These are phyloP conservation scores for Wallacemonas collosoma DNA, from an alignment of 208 protist genomes.

Conservation along the genomic window DNA sequence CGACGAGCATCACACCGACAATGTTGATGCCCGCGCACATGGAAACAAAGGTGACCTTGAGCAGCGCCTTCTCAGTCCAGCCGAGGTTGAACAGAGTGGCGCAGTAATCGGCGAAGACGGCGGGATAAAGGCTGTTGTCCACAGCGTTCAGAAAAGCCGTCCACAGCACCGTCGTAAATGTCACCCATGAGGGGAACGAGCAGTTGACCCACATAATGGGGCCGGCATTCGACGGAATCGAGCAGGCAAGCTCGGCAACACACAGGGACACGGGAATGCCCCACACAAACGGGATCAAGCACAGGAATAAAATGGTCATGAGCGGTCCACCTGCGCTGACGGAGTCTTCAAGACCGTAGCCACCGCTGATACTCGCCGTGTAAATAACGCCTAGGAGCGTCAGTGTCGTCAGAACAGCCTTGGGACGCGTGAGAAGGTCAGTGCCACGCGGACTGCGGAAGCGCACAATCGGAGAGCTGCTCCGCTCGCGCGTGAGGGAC, in stretches of 20 bases:
- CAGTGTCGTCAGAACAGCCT: slow-evolving; percentile 78
- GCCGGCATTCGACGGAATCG: slow-evolving; percentile 88
- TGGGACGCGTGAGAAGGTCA: slow-evolving; percentile 42
- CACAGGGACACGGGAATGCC: slow-evolving; percentile 87
- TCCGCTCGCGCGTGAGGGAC: slow-evolving; percentile 30
- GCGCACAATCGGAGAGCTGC: slow-evolving; percentile 64
- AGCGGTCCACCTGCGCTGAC: slow-evolving; percentile 86
- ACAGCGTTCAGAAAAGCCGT: slow-evolving; percentile 85
- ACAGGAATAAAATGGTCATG: slow-evolving; percentile 84
- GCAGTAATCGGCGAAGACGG: slow-evolving; percentile 87
- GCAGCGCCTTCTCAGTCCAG: slow-evolving; percentile 42
- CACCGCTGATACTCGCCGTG: slow-evolving; percentile 86
- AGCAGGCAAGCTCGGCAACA: slow-evolving; percentile 85
- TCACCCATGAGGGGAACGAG: slow-evolving; percentile 81
- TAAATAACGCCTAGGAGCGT: slow-evolving; percentile 92
- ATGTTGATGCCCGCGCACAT: slow-evolving; percentile 81
- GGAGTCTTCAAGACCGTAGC: slow-evolving; percentile 88
- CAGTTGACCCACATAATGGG: slow-evolving; percentile 93
- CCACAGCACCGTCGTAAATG: slow-evolving; percentile 84
- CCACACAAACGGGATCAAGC: slow-evolving; percentile 87
- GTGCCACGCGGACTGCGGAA: slow-evolving; percentile 58
- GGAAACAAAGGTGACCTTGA: slow-evolving; percentile 74
- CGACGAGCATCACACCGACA: slow-evolving; percentile 73
- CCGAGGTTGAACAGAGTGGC: slow-evolving; percentile 67
- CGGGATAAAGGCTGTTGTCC: slow-evolving; percentile 90